phyloP scores from a whole-genome alignment of 805 yeast genomes.

The Suhomyces pyralidae region DNA sequence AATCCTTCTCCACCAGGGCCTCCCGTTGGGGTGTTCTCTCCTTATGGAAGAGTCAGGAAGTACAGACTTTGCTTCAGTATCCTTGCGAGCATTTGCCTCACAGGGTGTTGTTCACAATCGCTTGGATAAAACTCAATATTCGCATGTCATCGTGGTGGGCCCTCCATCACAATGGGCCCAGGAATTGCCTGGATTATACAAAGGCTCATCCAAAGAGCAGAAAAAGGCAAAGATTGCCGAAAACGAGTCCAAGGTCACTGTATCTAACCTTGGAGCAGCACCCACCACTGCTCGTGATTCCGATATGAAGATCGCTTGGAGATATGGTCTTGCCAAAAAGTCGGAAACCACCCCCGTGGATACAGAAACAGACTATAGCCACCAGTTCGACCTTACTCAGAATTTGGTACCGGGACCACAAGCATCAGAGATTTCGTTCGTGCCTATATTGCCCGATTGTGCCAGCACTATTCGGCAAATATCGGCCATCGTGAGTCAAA shows the following conservation, averaged over 20 bases:
- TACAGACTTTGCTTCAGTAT: conserved; percentile 77
- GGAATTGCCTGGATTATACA: conserved; percentile 74
- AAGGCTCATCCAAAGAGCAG: conserved; percentile 64
- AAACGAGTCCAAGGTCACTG: conserved; percentile 63
- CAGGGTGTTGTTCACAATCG: conserved; percentile 74
- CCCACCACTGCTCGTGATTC: conserved; percentile 14
- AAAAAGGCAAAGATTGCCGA: conserved; percentile 56
- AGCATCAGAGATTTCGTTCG: conserved; percentile 55
- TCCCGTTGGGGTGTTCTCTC: conserved; percentile 73
- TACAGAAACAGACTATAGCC: conserved; percentile 52
- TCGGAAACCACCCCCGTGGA: conserved; percentile 21
- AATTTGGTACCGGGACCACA: conserved; percentile 65
- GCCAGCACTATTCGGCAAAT: conserved; percentile 38
- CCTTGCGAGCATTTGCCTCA: conserved; percentile 66
- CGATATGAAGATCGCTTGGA: conserved; percentile 89
- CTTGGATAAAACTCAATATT: conserved; percentile 32
- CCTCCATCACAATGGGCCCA: conserved; percentile 56
- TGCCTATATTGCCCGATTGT: conserved; percentile 35
- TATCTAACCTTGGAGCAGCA: conserved; percentile 55
- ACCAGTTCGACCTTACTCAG: conserved; percentile 76
- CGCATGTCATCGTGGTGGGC: conserved; percentile 67
- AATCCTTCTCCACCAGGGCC: conserved; percentile 74
- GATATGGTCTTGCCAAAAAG: conserved; percentile 58
- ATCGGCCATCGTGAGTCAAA: conserved; percentile 34
- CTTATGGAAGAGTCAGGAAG: conserved; percentile 81